Base-by-base conservation (phyloP, 768 basidiomycete species). In the Neoboletus brunneissimus region DNA sequence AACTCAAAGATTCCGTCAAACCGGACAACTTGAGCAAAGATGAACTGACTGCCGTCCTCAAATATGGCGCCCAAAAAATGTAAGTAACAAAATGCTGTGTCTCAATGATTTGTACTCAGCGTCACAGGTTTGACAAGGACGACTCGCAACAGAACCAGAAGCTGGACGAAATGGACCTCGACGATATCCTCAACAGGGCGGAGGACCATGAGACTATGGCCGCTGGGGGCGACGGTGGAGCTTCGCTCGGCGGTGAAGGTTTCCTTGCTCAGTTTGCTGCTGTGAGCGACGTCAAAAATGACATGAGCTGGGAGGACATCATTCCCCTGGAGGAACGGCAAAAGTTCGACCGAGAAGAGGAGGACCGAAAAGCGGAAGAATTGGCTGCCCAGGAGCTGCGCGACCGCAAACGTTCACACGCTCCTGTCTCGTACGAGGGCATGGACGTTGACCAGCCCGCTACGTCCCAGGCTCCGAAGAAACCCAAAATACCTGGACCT, bases 271-370 rank as follows among this genome's bases (percentile, higher is more conserved):
- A 91, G 61, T 96, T 98, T 70, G 95, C 96, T 22, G 88, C 87
- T 48, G 92, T 98, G 62, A 97, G 94, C 72, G 97, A 99, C 71
- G 87, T 99, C 69, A 98, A 98, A 81, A 93, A 94, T 69, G 96
- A 98, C 75, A 94, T 96, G 85, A 93, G 73, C 66, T 99, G 97
- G 97, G 97, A 99, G 68, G 97, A 98, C 58, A 98, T 99, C 72
- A 98, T 99, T 64, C 97, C 97, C 18, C 71, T 89, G 10, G 94
- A 95, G 23, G 94, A 94, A 65, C 87, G 97, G 7, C 85, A 88
- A 71, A 86, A 84, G 69, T 84, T 88, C 43, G 93, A 93, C 57
- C 81, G 82, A 29, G 94, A 95, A 61, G 88, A 92, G 57, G 87
- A 88, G 57, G 80, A 87, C 55, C 79, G 82, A 55, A 86, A 85